Percentiles rank a stretch among this genome's conserved stretches.
phyloP scores from a whole-genome alignment of 2,329 filamentous ascomycete species.

The Xylaria hypoxylon region DNA sequence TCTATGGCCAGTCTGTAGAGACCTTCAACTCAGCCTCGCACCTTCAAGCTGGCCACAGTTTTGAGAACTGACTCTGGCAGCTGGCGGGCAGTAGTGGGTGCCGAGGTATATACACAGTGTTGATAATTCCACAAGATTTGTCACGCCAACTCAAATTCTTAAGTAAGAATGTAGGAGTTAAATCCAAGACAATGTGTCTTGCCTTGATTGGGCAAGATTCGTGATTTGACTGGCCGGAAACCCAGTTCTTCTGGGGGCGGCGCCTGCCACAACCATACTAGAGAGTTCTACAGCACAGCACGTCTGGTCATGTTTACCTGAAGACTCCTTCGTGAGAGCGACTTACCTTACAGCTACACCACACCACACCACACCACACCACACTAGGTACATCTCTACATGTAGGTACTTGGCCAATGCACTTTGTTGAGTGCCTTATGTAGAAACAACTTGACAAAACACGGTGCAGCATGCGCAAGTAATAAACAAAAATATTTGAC shows the following conservation, averaged over 20 bases:
- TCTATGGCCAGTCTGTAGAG: too few relatives aligned
- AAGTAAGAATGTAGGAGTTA: constrained; percentile 31
- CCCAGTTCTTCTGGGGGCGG: neutral
- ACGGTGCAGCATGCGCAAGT: neutral
- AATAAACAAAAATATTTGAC: neutral
- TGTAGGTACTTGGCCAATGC: too few relatives aligned
- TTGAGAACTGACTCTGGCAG: neutral
- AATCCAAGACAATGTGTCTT: constrained; percentile 37
- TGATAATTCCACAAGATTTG: constrained; percentile 23
- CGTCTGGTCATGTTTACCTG: constrained; percentile 9
- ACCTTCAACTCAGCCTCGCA: constrained; percentile 26
- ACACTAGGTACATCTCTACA: neutral
- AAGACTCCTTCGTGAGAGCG: constrained; percentile 8
- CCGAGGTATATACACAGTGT: constrained; percentile 13
- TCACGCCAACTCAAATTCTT: constrained; percentile 35
- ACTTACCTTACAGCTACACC: too few relatives aligned
- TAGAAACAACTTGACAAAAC: neutral
- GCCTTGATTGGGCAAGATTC: constrained; percentile 36
- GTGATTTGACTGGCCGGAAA: constrained; percentile 14
- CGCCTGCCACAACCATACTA: constrained; percentile 23
- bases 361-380: too few relatives aligned
- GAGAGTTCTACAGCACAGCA: neutral
- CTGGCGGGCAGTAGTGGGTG: constrained; percentile 4
- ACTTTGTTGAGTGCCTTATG: too few relatives aligned
- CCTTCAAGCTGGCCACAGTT: neutral